Evolutionary conservation across 768 basidiomycete genomes (phyloP).

Genomic region (Hygrocybe coccinea): DNA sequence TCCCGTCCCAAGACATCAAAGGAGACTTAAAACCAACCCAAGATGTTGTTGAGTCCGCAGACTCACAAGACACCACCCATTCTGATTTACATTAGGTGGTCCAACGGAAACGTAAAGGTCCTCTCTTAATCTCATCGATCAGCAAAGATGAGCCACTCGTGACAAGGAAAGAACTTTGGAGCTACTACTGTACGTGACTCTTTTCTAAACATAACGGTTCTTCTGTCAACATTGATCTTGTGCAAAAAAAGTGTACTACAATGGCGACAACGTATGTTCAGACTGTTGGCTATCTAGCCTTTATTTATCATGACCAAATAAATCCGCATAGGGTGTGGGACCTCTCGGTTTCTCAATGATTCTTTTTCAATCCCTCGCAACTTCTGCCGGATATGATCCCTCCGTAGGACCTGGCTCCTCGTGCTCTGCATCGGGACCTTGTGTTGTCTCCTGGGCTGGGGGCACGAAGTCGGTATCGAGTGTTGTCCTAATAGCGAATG

Average conservation of each 20-base stretch:
- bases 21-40: too few relatives aligned
- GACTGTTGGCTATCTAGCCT: neutral
- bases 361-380: slow-evolving; percentile 67
- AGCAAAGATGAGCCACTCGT: neutral
- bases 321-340: slow-evolving; percentile 58
- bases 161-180: slow-evolving; percentile 64
- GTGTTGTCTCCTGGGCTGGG: slow-evolving; percentile 71
- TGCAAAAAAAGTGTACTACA: slow-evolving; percentile 61
- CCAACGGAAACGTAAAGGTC: neutral
- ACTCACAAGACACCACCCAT: neutral
- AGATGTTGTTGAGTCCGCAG: too few relatives aligned
- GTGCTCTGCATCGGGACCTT: slow-evolving; percentile 65
- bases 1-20: too few relatives aligned
- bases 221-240: neutral
- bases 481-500: slow-evolving; percentile 72
- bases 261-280: slow-evolving; percentile 66
- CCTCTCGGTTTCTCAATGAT: slow-evolving; percentile 67
- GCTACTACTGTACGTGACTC: slow-evolving; percentile 59
- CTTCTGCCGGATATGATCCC: slow-evolving; percentile 71
- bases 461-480: slow-evolving; percentile 73
- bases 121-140: neutral
- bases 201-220: neutral
- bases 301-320: neutral
- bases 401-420: slow-evolving; percentile 63
- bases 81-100: neutral